Evolutionary conservation across 768 basidiomycete species (phyloP).

Genomic region (Lentinula guzmanii): DNA sequence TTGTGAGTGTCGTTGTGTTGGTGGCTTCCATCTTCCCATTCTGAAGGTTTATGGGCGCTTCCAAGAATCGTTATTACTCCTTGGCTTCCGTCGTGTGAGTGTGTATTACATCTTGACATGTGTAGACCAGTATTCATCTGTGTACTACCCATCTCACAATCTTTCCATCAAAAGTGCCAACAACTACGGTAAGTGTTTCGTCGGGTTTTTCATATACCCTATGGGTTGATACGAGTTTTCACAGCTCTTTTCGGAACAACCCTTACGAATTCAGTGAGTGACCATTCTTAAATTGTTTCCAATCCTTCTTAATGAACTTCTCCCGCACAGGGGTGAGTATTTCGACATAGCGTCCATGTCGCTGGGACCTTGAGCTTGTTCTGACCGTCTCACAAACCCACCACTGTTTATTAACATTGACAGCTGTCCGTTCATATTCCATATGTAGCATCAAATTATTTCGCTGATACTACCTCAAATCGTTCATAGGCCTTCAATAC

Average conservation of each 20-base stretch:
- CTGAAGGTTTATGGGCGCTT: not conserved
- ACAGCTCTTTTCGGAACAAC: constrained; percentile 36
- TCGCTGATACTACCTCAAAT: not conserved
- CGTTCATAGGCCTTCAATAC: constrained; percentile 31
- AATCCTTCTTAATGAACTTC: not conserved
- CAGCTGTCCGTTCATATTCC: constrained; percentile 14
- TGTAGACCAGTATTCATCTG: not conserved
- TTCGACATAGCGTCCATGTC: too few relatives aligned
- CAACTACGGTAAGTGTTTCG: constrained; percentile 37
- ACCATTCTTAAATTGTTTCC: not conserved
- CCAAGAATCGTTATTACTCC: constrained; percentile 55
- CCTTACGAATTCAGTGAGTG: constrained; percentile 32
- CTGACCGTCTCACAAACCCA: not conserved
- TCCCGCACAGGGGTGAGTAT: not conserved
- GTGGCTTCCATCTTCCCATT: not conserved
- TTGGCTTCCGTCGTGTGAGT: constrained; percentile 46
- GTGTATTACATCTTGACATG: not conserved
- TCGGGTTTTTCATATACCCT: not conserved
- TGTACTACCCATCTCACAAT: not conserved
- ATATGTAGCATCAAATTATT: not conserved
- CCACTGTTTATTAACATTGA: constrained; percentile 19
- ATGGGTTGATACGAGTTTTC: not conserved
- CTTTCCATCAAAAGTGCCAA: constrained; percentile 33
- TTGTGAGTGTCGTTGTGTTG: constrained; percentile 27
- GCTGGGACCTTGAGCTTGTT: not conserved